A percentile compares a stretch with the other conserved stretches of the same genome.
These are phyloP conservation scores for Malassezia pachydermatis DNA, from an alignment of 1,284 basidiomycete species.

Conservation along the genomic window DNA sequence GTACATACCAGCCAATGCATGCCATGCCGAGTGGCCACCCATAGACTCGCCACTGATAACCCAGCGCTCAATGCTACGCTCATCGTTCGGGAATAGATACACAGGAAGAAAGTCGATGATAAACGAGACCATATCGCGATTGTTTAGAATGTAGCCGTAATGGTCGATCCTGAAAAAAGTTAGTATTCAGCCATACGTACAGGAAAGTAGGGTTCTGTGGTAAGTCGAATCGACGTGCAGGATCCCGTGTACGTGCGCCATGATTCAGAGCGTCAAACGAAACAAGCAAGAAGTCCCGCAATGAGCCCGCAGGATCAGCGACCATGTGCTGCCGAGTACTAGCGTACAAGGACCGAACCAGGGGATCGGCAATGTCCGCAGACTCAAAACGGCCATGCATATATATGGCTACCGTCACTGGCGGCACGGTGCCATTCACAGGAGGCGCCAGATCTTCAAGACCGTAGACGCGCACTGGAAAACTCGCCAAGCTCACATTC, in stretches of 20 bases:
- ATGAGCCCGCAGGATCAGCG: not conserved
- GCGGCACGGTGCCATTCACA: slow-evolving; percentile 21
- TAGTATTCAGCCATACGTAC: slow-evolving; percentile 6
- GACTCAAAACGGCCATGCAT: slow-evolving; percentile 40
- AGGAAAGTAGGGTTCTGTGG: slow-evolving; percentile 37
- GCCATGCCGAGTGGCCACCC: slow-evolving; percentile 69
- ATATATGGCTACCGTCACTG: slow-evolving; percentile 26
- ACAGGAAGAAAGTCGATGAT: slow-evolving; percentile 69
- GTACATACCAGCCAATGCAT: slow-evolving; percentile 51
- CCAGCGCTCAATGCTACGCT: slow-evolving; percentile 61
- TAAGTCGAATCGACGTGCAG: slow-evolving; percentile 43
- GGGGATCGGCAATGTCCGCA: slow-evolving; percentile 34
- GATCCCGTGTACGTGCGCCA: slow-evolving; percentile 42
- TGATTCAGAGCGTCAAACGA: slow-evolving; percentile 49
- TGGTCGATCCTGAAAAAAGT: slow-evolving; percentile 38
- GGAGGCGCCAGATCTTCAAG: slow-evolving; percentile 25
- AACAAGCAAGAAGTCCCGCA: slow-evolving; percentile 44
- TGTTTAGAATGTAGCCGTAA: slow-evolving; percentile 53
- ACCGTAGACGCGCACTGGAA: slow-evolving; percentile 39
- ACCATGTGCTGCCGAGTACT: slow-evolving; percentile 24
- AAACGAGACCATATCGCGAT: slow-evolving; percentile 65
- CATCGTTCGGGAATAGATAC: slow-evolving; percentile 64
- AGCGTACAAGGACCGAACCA: slow-evolving; percentile 32
- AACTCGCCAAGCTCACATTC: slow-evolving; percentile 27
- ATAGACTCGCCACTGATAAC: slow-evolving; percentile 61